Conservation (phyloP, 345 rosid species). For the Noccaea caerulescens region DNA sequence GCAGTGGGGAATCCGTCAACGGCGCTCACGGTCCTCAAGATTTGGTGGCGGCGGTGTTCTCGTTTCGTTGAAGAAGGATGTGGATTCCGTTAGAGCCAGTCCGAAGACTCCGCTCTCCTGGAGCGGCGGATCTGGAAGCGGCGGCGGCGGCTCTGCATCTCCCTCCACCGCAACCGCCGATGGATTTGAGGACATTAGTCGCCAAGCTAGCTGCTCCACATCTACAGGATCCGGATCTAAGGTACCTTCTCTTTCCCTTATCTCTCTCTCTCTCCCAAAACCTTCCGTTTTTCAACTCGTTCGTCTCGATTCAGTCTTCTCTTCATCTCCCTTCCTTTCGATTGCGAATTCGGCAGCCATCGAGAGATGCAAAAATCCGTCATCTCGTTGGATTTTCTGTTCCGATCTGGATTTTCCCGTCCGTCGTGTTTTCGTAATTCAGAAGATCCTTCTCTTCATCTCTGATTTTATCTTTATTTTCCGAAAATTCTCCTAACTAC, state of each 20-base stretch:
- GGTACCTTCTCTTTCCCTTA: slow-evolving; percentile 44
- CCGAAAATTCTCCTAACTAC: neutral
- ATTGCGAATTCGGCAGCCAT: neutral
- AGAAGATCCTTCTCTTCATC: slow-evolving; percentile 5
- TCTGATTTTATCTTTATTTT: neutral
- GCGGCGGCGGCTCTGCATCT: slow-evolving; percentile 44
- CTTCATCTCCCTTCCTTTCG: neutral
- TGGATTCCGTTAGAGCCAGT: slow-evolving; percentile 58
- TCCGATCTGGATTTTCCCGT: slow-evolving; percentile 16
- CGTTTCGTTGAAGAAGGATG: slow-evolving; percentile 46
- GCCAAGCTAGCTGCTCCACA: slow-evolving; percentile 49
- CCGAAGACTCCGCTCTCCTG: slow-evolving; percentile 81
- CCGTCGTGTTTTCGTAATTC: neutral
- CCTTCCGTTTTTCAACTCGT: neutral
- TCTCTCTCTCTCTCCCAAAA: neutral
- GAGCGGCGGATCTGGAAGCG: slow-evolving; percentile 61
- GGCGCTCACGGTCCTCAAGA: slow-evolving; percentile 55
- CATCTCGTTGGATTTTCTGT: neutral
- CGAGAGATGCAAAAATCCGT: neutral
- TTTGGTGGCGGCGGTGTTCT: slow-evolving; percentile 40
- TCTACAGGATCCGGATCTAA: slow-evolving; percentile 72
- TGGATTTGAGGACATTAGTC: slow-evolving; percentile 65
- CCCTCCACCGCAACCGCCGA: slow-evolving; percentile 63
- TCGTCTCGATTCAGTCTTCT: neutral
- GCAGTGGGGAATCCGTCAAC: slow-evolving; percentile 68